These are phyloP conservation scores for Suillus ampliporus DNA, from an alignment of 768 basidiomycete genomes.

Conservation along the genomic window DNA sequence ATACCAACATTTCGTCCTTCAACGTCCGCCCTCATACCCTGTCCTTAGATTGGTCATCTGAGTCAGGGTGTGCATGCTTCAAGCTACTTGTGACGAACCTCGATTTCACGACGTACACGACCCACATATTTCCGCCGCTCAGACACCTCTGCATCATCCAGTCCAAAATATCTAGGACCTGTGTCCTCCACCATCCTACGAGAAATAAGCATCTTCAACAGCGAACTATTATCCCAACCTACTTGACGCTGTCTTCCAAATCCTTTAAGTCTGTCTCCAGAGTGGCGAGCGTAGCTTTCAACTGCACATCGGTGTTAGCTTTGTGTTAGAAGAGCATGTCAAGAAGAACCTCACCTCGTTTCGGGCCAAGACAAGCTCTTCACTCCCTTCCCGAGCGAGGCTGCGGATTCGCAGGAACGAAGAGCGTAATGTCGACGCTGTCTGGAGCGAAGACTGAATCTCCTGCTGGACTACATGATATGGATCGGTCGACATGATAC, in stretches of 20 bases:
- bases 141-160: slow-evolving; percentile 78
- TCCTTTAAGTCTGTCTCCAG: slow-evolving; percentile 91
- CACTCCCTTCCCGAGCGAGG: slow-evolving; percentile 74
- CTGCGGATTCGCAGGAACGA: slow-evolving; percentile 81
- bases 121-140: slow-evolving; percentile 78
- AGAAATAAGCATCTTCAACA: slow-evolving; percentile 15
- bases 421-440: slow-evolving; percentile 70
- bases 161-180: slow-evolving; percentile 83
- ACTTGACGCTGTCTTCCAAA: slow-evolving; percentile 94
- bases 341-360: slow-evolving; percentile 61
- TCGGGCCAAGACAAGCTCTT: slow-evolving; percentile 79
- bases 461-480: slow-evolving; percentile 89
- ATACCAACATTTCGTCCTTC: slow-evolving; percentile 23
- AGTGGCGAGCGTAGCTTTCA: slow-evolving; percentile 76
- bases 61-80: slow-evolving; percentile 21
- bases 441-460: slow-evolving; percentile 75
- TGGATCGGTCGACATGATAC: slow-evolving; percentile 74
- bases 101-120: slow-evolving; percentile 75
- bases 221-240: slow-evolving; percentile 26
- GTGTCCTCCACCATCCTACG: slow-evolving; percentile 84
- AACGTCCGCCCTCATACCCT: slow-evolving; percentile 80
- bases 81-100: slow-evolving; percentile 55
- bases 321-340: slow-evolving; percentile 1
- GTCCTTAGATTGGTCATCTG: slow-evolving; percentile 46
- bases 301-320: slow-evolving; percentile 42